phyloP scores from a whole-genome alignment of 192 early-diverging fungal genomes.

The Coemansia sp. region DNA sequence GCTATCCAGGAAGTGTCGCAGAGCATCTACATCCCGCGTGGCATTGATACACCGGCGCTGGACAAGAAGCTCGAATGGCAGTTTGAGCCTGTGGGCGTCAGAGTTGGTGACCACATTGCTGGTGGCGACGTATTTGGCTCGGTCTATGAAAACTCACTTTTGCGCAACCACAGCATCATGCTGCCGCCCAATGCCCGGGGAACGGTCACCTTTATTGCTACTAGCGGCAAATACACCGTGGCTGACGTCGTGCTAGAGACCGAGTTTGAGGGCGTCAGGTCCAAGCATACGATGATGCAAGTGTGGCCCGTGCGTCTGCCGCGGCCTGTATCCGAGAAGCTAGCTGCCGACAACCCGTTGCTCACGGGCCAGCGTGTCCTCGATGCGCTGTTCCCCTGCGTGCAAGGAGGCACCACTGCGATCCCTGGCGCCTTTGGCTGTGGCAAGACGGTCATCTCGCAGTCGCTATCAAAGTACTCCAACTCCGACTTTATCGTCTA shows the following conservation, averaged over 20 bases:
- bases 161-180: conserved; percentile 90
- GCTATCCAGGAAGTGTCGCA: conserved; percentile 88
- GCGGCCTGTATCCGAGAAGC: conserved; percentile 91
- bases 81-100: conserved; percentile 90
- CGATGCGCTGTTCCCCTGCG: conserved; percentile 98
- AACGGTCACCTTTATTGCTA: conserved; percentile 94
- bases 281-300: conserved; percentile 95
- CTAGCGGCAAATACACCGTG: conserved; percentile 88
- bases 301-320: conserved; percentile 97
- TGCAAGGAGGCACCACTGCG: conserved; percentile 98
- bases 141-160: conserved; percentile 93
- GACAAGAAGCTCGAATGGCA: conserved; percentile 91
- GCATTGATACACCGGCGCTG: conserved; percentile 96
- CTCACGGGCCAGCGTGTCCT: conserved; percentile 98
- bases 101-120: conserved; percentile 94
- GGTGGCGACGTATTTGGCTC: conserved; percentile 96
- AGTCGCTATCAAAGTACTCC: conserved; percentile 98
- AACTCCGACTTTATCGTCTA: conserved; percentile 99
- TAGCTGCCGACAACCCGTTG: conserved; percentile 92
- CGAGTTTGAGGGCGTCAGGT: conserved; percentile 95
- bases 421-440: conserved; percentile 99
- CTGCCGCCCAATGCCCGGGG: conserved; percentile 90
- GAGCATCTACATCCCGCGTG: conserved; percentile 99
- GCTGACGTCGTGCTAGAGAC: conserved; percentile 89
- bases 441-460: conserved; percentile 99